Evolutionary conservation across 352 stramenopile species (phyloP).

Genomic region (Halophytophthora polymorphica): DNA sequence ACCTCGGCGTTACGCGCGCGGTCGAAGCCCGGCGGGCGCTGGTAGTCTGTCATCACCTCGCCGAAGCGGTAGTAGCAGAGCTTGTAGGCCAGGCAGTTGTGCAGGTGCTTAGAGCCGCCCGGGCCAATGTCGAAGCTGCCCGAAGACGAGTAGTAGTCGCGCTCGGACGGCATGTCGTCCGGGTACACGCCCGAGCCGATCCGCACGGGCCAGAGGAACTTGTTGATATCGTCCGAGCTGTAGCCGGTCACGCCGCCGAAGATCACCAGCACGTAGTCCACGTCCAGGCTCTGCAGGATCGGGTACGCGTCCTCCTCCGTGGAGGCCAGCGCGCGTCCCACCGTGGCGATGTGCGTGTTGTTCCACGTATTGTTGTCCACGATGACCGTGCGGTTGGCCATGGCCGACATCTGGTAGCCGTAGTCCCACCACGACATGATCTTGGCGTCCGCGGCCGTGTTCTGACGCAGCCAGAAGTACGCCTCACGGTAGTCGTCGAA

Average conservation of each 20-base stretch:
- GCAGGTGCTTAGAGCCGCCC: conserved; percentile 78
- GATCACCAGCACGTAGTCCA: conserved; percentile 92
- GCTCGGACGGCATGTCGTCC: conserved; percentile 83
- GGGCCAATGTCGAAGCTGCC: conserved; percentile 85
- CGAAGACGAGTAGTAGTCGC: conserved; percentile 82
- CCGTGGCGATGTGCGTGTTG: conserved; percentile 94
- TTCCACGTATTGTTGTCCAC: conserved; percentile 98
- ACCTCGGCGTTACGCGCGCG: conserved; percentile 84
- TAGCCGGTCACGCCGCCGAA: conserved; percentile 89
- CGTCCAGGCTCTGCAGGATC: conserved; percentile 89
- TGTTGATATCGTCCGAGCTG: conserved; percentile 91
- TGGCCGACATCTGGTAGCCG: conserved; percentile 91
- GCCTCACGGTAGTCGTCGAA: conserved; percentile 98
- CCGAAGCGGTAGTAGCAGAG: conserved; percentile 93
- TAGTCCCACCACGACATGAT: conserved; percentile 92
- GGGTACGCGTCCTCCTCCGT: conserved; percentile 87
- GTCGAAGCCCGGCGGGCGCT: conserved; percentile 81
- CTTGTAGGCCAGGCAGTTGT: conserved; percentile 93
- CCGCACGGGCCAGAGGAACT: conserved; percentile 92
- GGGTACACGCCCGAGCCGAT: conserved; percentile 86
- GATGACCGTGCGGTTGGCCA: conserved; percentile 87
- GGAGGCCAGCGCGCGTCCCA: conserved; percentile 85
- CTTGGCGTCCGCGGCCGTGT: conserved; percentile 86
- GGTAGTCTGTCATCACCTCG: conserved; percentile 85
- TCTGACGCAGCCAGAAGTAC: conserved; percentile 88